phyloP scores from a whole-genome alignment of 2,329 filamentous ascomycete genomes.

The Talaromyces sp. region DNA sequence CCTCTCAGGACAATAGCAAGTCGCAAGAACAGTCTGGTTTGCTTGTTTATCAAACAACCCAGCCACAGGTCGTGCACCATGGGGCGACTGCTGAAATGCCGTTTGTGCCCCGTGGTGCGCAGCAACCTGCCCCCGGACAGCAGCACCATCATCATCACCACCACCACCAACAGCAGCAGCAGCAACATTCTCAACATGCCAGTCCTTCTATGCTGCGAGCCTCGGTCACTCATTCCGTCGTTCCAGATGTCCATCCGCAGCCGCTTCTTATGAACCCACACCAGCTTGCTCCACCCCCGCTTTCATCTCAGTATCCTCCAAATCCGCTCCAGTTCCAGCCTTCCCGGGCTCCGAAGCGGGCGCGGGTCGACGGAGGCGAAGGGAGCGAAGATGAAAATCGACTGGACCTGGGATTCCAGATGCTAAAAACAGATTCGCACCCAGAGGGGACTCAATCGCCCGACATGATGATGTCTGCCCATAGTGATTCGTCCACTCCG shows the following conservation, averaged over 20 bases:
- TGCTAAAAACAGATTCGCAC: conserved; percentile 27
- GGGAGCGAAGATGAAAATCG: conserved; percentile 23
- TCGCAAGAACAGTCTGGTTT: conserved; percentile 61
- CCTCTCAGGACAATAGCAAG: conserved; percentile 61
- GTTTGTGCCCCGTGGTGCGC: conserved; percentile 28
- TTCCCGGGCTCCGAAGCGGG: conserved; percentile 31
- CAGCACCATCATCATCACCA: conserved; percentile 27
- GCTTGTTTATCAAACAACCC: conserved; percentile 57
- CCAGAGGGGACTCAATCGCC: conserved; percentile 27
- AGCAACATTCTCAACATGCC: conserved; percentile 35
- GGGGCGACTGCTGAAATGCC: conserved; percentile 28
- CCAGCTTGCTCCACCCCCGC: conserved; percentile 31
- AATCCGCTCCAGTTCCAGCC: conserved; percentile 29
- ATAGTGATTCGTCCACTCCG: conserved; percentile 25
- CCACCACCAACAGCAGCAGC: conserved; percentile 24
- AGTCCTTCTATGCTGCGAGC: conserved; percentile 32
- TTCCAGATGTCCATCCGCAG: conserved; percentile 29
- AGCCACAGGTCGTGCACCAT: conserved; percentile 33
- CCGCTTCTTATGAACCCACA: conserved; percentile 27
- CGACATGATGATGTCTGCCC: conserved; percentile 32
- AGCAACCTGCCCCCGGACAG: conserved; percentile 32
- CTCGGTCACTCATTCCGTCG: conserved; percentile 24
- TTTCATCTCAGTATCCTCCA: conserved; percentile 31
- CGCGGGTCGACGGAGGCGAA: conserved; percentile 27
- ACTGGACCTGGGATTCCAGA: conserved; percentile 27